phyloP scores from a whole-genome alignment of 768 basidiomycete genomes.

The Dacryopinax primogenitus region DNA sequence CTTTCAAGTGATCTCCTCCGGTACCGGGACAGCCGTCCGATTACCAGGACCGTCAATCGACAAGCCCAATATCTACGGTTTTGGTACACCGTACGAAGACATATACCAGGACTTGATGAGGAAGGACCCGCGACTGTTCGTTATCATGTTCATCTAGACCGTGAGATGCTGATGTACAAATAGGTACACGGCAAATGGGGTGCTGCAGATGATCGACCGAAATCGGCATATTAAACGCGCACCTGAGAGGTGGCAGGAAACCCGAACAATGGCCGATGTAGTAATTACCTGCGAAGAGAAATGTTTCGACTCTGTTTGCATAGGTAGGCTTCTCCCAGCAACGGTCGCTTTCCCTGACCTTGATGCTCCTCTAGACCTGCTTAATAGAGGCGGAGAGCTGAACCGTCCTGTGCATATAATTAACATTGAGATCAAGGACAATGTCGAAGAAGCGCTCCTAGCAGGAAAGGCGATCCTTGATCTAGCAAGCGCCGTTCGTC shows the following conservation, averaged over 20 bases:
- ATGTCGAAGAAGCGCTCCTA: slow-evolving; percentile 93
- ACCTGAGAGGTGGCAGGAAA: slow-evolving; percentile 96
- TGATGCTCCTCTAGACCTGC: slow-evolving; percentile 57
- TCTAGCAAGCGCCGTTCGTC: slow-evolving; percentile 71
- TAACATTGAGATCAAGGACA: slow-evolving; percentile 98
- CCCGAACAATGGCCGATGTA: slow-evolving; percentile 74
- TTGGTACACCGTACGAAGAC: slow-evolving; percentile 91
- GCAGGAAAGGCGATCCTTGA: slow-evolving; percentile 93
- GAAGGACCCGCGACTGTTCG: slow-evolving; percentile 78
- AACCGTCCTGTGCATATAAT: slow-evolving; percentile 92
- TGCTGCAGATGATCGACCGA: slow-evolving; percentile 91
- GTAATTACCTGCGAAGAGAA: slow-evolving; percentile 99
- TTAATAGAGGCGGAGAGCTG: slow-evolving; percentile 76
- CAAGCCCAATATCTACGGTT: slow-evolving; percentile 91
- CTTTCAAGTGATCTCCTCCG: slow-evolving; percentile 81
- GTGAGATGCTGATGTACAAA: background rate
- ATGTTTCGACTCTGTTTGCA: slow-evolving; percentile 96
- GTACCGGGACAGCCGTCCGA: slow-evolving; percentile 94
- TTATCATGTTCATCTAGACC: slow-evolving; percentile 13
- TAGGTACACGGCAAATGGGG: slow-evolving; percentile 87
- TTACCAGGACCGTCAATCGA: slow-evolving; percentile 92
- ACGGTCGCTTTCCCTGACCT: no score
- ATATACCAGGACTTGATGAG: slow-evolving; percentile 81
- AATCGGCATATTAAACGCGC: slow-evolving; percentile 84
- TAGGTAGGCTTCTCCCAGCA: slow-evolving; percentile 49